Conservation (phyloP, 2,329 filamentous ascomycete genomes). For the Fusarium odoratissimum region DNA sequence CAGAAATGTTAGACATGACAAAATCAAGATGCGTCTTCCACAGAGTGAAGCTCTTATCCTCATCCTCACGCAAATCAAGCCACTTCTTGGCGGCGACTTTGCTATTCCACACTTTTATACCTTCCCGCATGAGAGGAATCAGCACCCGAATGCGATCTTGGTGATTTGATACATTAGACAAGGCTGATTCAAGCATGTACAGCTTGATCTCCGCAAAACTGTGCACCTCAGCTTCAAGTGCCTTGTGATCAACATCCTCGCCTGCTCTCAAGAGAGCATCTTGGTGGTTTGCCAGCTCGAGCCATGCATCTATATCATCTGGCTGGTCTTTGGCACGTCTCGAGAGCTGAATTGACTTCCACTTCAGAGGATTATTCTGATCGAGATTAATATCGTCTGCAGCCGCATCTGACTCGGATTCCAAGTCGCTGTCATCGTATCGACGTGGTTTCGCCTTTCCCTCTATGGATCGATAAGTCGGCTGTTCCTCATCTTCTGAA, state of each 20-base stretch:
- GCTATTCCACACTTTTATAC: constrained; percentile 77
- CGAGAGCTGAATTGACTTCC: constrained; percentile 70
- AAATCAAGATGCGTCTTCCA: constrained; percentile 82
- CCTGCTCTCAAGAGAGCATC: constrained; percentile 70
- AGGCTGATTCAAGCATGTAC: constrained; percentile 81
- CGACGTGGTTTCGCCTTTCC: constrained; percentile 67
- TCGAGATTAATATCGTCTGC: constrained; percentile 49
- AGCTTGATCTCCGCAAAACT: constrained; percentile 84
- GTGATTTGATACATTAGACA: constrained; percentile 64
- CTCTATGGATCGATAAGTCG: constrained; percentile 74
- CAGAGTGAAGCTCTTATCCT: constrained; percentile 61
- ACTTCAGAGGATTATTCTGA: constrained; percentile 59
- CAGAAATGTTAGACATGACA: constrained; percentile 73
- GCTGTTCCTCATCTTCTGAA: constrained; percentile 59
- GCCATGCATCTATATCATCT: constrained; percentile 76
- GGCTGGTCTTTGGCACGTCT: constrained; percentile 74
- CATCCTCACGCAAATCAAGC: constrained; percentile 58
- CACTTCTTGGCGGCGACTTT: constrained; percentile 73
- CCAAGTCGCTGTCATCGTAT: constrained; percentile 61
- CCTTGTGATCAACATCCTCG: constrained; percentile 56
- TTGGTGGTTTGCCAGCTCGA: constrained; percentile 83
- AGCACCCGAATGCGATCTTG: constrained; percentile 70
- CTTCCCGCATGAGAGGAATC: constrained; percentile 78
- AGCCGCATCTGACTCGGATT: constrained; percentile 60
- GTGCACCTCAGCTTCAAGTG: constrained; percentile 69